A percentile compares a stretch with the other conserved stretches of the same genome.
Evolutionary conservation across 805 yeast genomes (phyloP).

Genomic region (Wickerhamomyces kurtzmanii): DNA sequence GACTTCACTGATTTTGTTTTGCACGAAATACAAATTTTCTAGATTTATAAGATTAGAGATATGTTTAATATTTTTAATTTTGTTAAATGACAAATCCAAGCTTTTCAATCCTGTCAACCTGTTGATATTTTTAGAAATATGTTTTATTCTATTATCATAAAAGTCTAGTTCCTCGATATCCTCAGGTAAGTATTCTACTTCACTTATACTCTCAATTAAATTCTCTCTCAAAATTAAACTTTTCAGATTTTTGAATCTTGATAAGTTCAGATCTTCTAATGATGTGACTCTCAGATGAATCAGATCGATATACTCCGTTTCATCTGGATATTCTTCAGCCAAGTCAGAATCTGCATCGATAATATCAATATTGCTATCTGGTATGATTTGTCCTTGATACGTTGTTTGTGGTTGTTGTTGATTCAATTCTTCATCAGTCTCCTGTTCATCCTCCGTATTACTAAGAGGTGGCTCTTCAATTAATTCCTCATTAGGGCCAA

Average conservation of each 20-base stretch:
- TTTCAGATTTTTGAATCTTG: slow-evolving; percentile 47
- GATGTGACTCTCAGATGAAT: slow-evolving; percentile 62
- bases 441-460: slow-evolving; percentile 1
- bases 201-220: slow-evolving; percentile 62
- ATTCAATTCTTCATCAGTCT: slow-evolving; percentile 1
- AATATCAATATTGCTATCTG: slow-evolving; percentile 31
- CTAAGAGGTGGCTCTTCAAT: no score
- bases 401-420: not conserved
- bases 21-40: slow-evolving; percentile 74
- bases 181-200: slow-evolving; percentile 49
- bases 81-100: slow-evolving; percentile 85
- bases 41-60: slow-evolving; percentile 51
- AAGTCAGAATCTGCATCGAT: slow-evolving; percentile 65
- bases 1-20: slow-evolving; percentile 72
- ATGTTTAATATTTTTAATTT: slow-evolving; percentile 78
- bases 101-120: slow-evolving; percentile 44
- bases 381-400: slow-evolving; percentile 15
- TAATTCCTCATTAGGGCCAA: no score
- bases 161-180: slow-evolving; percentile 73
- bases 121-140: slow-evolving; percentile 63
- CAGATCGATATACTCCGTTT: slow-evolving; percentile 51
- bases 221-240: slow-evolving; percentile 75
- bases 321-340: slow-evolving; percentile 42
- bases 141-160: slow-evolving; percentile 86
- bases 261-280: slow-evolving; percentile 49